Evolutionary conservation across 352 stramenopile species (phyloP), one percentile per base, ranked within the genome.

Genomic region (Phytophthora sp.): DNA sequence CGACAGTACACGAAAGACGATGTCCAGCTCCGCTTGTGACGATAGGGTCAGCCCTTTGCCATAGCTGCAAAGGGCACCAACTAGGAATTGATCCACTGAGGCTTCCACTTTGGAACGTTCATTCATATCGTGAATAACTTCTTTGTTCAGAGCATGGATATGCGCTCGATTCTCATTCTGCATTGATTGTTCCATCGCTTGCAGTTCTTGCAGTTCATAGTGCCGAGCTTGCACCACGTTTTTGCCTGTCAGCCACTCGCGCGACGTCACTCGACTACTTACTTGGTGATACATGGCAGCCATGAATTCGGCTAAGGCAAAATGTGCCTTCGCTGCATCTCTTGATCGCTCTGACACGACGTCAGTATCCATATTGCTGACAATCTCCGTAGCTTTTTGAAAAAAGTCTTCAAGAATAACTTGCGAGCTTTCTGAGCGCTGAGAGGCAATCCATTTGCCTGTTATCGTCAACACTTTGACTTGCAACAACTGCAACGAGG

Each of bases 351-450:
- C 57, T 44, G 67, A 66, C 66, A 85, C 46, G 42, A 69, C 53
- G 26, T 58, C 39, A 31, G 63, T 18, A 36, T 79, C 68, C 46
- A 94, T 80, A 1, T 46, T 45, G 21, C 80, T 77, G 7, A 94
- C 79, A 23, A 93, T 80, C 1, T 80, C 56, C 0, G 86, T 88
- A 41, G 94, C 93, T 57, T 89, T 90, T 45, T 93, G 72, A 24
- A 98, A 89, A 66, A 96, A 98, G 0, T 91, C 82, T n/a, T 97
- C 86, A 2, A 98, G 75, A 74, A 99, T 96, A n/a, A 87, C 74
- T 73, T 91, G 83, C 7, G 88, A 96, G 68, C 86, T 90, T 61
- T 98, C 93, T 1, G 95, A 94, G 52, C 95, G 94, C 65, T 98
- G 91, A 55, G 91, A 90, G 18, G 90, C 89, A 67, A 98, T 91